Evolutionary conservation across 108 stramenopile genomes (phyloP).

Genomic region (Craspedostauros australis): DNA sequence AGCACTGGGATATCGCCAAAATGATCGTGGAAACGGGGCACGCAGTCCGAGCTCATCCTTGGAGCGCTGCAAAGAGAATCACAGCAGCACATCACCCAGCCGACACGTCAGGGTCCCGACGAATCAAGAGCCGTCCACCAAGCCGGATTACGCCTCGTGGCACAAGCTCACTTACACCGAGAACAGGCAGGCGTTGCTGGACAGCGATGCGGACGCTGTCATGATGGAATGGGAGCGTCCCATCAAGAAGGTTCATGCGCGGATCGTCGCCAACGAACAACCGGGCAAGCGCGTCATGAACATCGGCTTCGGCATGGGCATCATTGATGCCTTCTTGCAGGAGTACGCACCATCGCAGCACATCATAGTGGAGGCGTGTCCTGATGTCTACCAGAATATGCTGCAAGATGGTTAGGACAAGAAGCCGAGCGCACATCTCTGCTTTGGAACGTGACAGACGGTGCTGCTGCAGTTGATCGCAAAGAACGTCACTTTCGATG

Average conservation of each 20-base stretch:
- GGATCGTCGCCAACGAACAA: conserved; percentile 25
- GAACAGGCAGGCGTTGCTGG: conserved; percentile 38
- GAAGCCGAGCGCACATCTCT: conserved; percentile 53
- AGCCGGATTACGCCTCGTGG: conserved; percentile 56
- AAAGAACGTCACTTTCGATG: conserved; percentile 55
- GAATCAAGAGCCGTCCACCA: conserved; percentile 49
- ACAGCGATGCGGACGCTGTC: conserved; percentile 72
- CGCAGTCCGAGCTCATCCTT: conserved; percentile 56
- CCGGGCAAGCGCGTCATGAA: conserved; percentile 52
- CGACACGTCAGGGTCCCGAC: conserved; percentile 13
- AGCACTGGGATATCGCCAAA: conserved; percentile 62
- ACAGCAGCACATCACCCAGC: background rate
- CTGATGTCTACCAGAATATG: conserved; percentile 66
- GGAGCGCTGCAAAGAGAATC: conserved; percentile 31
- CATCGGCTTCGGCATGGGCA: conserved; percentile 83
- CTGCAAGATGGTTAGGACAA: conserved; percentile 55
- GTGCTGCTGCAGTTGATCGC: conserved; percentile 43
- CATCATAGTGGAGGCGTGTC: conserved; percentile 77
- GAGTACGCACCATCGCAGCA: conserved; percentile 37
- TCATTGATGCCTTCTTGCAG: conserved; percentile 68
- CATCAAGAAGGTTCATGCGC: conserved; percentile 77
- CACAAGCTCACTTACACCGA: conserved; percentile 48
- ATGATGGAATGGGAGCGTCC: conserved; percentile 93
- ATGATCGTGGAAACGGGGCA: conserved; percentile 54
- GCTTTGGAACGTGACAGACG: conserved; percentile 80